Conservation (phyloP, 208 protist genomes). For the Ichthyophonus hoferi region DNA sequence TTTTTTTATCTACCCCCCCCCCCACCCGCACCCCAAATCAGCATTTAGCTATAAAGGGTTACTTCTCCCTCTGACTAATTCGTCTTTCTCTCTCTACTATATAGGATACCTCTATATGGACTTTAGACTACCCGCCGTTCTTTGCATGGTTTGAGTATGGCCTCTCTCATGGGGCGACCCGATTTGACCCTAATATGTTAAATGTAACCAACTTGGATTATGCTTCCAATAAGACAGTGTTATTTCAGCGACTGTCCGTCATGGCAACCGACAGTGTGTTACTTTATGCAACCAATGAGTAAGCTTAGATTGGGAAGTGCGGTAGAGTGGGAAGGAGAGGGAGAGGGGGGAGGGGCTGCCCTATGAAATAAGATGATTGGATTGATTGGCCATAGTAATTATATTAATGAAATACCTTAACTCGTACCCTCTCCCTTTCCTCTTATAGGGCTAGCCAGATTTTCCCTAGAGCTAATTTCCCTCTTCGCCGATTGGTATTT, state of each 20-base stretch:
- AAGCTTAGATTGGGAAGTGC: too few relatives aligned
- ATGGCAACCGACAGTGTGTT: conserved; percentile 56
- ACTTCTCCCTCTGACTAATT: not conserved
- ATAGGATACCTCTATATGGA: conserved; percentile 71
- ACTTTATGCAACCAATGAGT: not conserved
- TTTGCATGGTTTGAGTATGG: conserved; percentile 79
- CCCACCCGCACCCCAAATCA: not conserved
- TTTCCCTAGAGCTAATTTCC: not conserved
- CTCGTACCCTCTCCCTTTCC: not conserved
- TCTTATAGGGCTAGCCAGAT: not conserved
- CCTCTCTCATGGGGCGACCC: conserved; percentile 49
- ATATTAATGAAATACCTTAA: too few relatives aligned
- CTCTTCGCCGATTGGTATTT: not conserved
- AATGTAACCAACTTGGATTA: conserved; percentile 56
- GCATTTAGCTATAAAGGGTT: not conserved
- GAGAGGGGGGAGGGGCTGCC: too few relatives aligned
- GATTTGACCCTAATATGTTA: conserved; percentile 65
- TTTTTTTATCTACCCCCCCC: not conserved
- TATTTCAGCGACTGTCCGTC: conserved; percentile 71
- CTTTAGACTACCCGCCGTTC: conserved; percentile 81
- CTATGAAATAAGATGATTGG: too few relatives aligned
- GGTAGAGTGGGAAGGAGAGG: too few relatives aligned
- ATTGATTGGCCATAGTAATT: too few relatives aligned
- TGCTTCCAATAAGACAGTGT: conserved; percentile 48
- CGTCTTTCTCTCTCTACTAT: conserved; percentile 17